These are phyloP conservation scores for Acacia confusa DNA, from an alignment of 306 rosid genomes.

Conservation along the genomic window DNA sequence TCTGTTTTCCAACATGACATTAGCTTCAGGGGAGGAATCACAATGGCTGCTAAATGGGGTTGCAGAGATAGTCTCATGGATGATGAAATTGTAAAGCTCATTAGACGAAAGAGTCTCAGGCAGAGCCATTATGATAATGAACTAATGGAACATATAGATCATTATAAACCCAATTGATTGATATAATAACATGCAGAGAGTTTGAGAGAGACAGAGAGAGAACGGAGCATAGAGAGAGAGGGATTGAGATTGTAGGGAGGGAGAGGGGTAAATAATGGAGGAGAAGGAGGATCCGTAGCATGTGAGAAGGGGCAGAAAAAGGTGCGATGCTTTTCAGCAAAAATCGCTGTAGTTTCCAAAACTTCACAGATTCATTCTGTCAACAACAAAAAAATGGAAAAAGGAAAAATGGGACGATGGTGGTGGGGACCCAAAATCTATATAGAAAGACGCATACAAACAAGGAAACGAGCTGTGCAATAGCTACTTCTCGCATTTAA, in stretches of 20 bases:
- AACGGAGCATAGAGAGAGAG: not conserved
- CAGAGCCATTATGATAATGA: constrained; percentile 49
- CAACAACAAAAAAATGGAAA: constrained; percentile 17
- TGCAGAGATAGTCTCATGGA: constrained; percentile 82
- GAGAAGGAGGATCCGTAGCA: constrained; percentile 47
- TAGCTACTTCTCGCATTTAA: constrained; percentile 77
- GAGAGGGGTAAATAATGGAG: constrained; percentile 19
- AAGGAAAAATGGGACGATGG: constrained; percentile 7
- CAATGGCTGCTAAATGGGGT: constrained; percentile 51
- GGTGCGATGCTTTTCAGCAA: constrained; percentile 55
- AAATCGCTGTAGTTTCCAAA: constrained; percentile 43
- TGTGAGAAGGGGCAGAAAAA: constrained; percentile 68
- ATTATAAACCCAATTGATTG: constrained; percentile 35
- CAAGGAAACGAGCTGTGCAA: constrained; percentile 72
- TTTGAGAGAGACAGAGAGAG: constrained; percentile 4
- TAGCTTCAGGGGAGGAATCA: constrained; percentile 32
- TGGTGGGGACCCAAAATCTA: constrained; percentile 87
- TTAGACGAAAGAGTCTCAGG: constrained; percentile 61
- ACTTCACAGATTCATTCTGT: constrained; percentile 45
- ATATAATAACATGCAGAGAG: constrained; percentile 7
- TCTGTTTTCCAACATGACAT: constrained; percentile 32
- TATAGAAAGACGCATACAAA: constrained; percentile 73
- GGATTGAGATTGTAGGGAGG: not conserved
- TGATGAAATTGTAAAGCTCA: constrained; percentile 68
- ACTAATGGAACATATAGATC: constrained; percentile 23